Base-by-base conservation (phyloP, 1,284 basidiomycete genomes). In the Austropuccinia psidii region DNA sequence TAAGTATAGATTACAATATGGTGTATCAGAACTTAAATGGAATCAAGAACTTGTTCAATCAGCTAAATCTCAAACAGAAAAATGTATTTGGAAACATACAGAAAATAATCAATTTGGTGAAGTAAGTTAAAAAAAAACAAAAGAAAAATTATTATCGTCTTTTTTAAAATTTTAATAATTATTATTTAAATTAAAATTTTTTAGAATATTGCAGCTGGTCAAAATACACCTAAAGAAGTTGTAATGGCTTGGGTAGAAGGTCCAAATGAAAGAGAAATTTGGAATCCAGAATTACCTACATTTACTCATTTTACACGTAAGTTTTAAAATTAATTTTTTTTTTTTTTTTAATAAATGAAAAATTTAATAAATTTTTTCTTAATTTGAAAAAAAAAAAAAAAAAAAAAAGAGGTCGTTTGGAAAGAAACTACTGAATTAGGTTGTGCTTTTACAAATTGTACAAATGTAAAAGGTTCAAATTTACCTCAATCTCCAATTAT, bases 401-500 rank as follows among this genome's bases (percentile, higher is more conserved):
- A 45, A 45, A 37, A 13, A 49, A 27, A 35, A 73, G 60, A 73
- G 69, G 69, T 73, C 19, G 69, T 73, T 19, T 73, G 69, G 69
- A 73, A 73, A 73, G 49, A 39, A 8, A 52, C 69, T 11, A 31
- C 21, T 6, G 29, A 54, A 43, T 21, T 73, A n/a, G 69, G 69
- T 31, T 73, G 69, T 43, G 69, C 69, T 39, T 24, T 62, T 35
- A 62, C 35, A 33, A 39, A 57, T 24, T 73, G 69, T 33, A 35
- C 49, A 50, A 58, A 31, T 27, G 49, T 73, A 9, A 37, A 24
- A 54, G 69, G 69, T 19, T 54, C 69, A 21, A 47, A 49, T 17
- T 43, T 73, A 31, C 69, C 69, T 19, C 69, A 73, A 73, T 64
- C 69, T n/a, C 69, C 69, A n/a, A 60, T 73, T 6, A 52, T 39